These are phyloP conservation scores for Miscanthus lutarioriparius DNA, from an alignment of 176 grass and related monocot species.

Conservation along the genomic window DNA sequence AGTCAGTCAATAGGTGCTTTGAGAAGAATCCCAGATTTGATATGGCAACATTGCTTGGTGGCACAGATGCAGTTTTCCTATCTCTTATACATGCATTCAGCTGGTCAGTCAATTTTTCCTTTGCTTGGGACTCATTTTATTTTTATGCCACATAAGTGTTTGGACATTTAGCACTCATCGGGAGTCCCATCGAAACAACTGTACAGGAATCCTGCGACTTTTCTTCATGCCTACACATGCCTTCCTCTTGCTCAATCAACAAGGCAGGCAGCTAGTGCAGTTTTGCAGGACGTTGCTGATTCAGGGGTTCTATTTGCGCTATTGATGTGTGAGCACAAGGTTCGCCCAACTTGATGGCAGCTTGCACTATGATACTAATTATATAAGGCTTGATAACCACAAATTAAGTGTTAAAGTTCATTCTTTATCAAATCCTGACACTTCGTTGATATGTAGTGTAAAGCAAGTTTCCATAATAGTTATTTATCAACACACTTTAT, in stretches of 20 bases:
- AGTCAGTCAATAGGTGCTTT: conserved; percentile 90
- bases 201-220: conserved; percentile 90
- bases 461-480: neutral
- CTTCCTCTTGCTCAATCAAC: conserved; percentile 79
- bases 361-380: neutral
- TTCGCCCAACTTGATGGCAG: conserved; percentile 38
- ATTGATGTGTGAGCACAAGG: conserved; percentile 97
- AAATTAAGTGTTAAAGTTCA: neutral
- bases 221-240: conserved; percentile 99
- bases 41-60: conserved; percentile 86
- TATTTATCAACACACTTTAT: conserved; percentile 7
- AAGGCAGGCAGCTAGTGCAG: conserved; percentile 79
- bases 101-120: conserved; percentile 53
- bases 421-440: neutral
- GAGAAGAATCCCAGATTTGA: conserved; percentile 99
- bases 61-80: conserved; percentile 87
- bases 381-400: neutral
- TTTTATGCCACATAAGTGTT: conserved; percentile 11
- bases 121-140: conserved; percentile 16
- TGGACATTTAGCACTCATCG: neutral
- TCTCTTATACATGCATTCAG: conserved; percentile 92
- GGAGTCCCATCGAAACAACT: neutral
- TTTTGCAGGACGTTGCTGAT: conserved; percentile 95
- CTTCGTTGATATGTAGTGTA: neutral
- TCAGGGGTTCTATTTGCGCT: conserved; percentile 92